Evolutionary conservation across 805 yeast genomes (phyloP).

Genomic region (Lachancea sp.): DNA sequence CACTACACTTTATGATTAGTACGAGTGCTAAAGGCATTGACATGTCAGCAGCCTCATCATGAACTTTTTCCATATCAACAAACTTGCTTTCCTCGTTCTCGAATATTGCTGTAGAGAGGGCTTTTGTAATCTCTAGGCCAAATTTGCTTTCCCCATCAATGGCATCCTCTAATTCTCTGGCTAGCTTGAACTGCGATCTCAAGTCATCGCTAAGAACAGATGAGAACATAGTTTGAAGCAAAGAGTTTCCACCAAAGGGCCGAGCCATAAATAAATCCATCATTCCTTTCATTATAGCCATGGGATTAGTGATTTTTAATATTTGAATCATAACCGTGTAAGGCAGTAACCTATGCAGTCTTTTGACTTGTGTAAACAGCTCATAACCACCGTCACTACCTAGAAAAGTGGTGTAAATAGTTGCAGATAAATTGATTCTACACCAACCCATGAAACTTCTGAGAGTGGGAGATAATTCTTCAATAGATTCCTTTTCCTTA

Average conservation of each 20-base stretch:
- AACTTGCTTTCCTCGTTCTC: slow-evolving; percentile 30
- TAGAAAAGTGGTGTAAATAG: slow-evolving; percentile 71
- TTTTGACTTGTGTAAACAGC: slow-evolving; percentile 59
- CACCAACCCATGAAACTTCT: slow-evolving; percentile 73
- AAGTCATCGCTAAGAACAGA: slow-evolving; percentile 72
- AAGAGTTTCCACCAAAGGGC: slow-evolving; percentile 59
- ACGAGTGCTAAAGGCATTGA: slow-evolving; percentile 25
- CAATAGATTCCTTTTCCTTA: slow-evolving; percentile 44
- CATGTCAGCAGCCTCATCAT: slow-evolving; percentile 29
- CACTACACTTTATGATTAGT: slow-evolving; percentile 23
- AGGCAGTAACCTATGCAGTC: slow-evolving; percentile 74
- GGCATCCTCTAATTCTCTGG: slow-evolving; percentile 40
- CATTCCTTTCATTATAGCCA: slow-evolving; percentile 70
- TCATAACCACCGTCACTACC: slow-evolving; percentile 80
- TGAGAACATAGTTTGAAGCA: slow-evolving; percentile 69
- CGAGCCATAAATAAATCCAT: slow-evolving; percentile 80
- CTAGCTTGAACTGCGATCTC: slow-evolving; percentile 50
- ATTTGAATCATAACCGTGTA: slow-evolving; percentile 72
- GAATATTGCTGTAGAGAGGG: slow-evolving; percentile 31
- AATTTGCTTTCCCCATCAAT: slow-evolving; percentile 24
- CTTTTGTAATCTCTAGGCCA: slow-evolving; percentile 24
- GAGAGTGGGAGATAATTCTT: slow-evolving; percentile 59
- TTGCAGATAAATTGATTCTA: slow-evolving; percentile 75
- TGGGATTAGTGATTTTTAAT: slow-evolving; percentile 78
- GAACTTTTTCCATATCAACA: slow-evolving; percentile 27